These are phyloP conservation scores for Cubamyces lactineus DNA, from an alignment of 768 basidiomycete genomes.

Conservation along the genomic window DNA sequence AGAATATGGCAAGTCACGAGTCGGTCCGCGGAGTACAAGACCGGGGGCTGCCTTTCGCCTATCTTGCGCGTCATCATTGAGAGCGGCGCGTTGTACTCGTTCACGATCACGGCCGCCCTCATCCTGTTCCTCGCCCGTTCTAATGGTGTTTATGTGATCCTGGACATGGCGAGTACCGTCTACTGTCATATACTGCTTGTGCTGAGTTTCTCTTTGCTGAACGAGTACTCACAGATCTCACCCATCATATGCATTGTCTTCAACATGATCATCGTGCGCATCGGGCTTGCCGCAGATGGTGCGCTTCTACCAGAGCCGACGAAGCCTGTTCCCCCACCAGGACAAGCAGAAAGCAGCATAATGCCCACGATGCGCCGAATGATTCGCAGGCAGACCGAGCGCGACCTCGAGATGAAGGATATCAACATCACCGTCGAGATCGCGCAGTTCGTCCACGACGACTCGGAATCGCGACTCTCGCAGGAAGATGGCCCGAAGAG, in stretches of 20 bases:
- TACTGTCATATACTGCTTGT: neutral
- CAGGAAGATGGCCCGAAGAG: neutral
- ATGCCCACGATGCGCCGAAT: conserved; percentile 1
- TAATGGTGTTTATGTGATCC: conserved; percentile 9
- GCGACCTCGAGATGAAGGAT: conserved; percentile 14
- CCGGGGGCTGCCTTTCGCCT: conserved; percentile 6
- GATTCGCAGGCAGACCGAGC: neutral
- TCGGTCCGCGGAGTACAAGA: conserved; percentile 5
- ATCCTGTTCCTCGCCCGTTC: conserved; percentile 11
- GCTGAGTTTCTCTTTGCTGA: neutral
- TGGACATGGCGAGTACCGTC: conserved; percentile 9
- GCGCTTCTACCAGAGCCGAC: conserved; percentile 2
- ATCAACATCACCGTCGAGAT: conserved; percentile 19
- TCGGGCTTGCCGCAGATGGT: conserved; percentile 9
- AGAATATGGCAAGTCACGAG: conserved; percentile 11
- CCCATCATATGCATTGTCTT: conserved; percentile 19
- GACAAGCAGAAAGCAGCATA: neutral
- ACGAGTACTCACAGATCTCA: neutral
- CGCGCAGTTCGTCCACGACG: conserved; percentile 12
- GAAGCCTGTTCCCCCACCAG: conserved; percentile 3
- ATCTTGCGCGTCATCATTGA: conserved; percentile 17
- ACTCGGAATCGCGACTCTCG: neutral
- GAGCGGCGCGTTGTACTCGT: conserved; percentile 16
- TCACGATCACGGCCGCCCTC: conserved; percentile 5
- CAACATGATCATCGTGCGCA: conserved; percentile 21